These are phyloP conservation scores for Aspergillus ochraceoroseus DNA, from an alignment of 2,329 filamentous ascomycete genomes.

Conservation along the genomic window DNA sequence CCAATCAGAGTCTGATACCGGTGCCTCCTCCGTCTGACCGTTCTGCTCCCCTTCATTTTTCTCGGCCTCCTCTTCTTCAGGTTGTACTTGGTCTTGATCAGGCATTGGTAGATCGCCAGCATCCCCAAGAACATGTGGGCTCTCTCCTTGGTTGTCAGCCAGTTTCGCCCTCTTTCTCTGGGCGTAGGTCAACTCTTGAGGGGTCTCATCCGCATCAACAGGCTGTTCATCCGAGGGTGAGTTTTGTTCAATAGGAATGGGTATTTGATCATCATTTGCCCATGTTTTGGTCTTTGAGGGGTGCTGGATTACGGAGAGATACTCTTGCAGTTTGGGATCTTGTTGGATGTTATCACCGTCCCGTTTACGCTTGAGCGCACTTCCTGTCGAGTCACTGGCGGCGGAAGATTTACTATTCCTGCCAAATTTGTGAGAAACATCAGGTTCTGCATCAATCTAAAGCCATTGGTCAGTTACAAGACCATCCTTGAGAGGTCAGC, in stretches of 20 bases:
- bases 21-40: slow-evolving; percentile 30
- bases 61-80: slow-evolving; percentile 24
- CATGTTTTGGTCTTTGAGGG: slow-evolving; percentile 61
- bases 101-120: slow-evolving; percentile 3
- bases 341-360: slow-evolving; percentile 56
- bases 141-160: slow-evolving; percentile 60
- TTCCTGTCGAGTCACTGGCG: slow-evolving; percentile 22
- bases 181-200: slow-evolving; percentile 38
- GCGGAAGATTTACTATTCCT: slow-evolving; percentile 24
- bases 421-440: slow-evolving; percentile 19
- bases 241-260: slow-evolving; percentile 24
- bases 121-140: slow-evolving; percentile 3
- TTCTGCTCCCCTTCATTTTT: slow-evolving; percentile 21
- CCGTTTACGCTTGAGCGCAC: slow-evolving; percentile 41
- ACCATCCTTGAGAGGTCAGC: slow-evolving; percentile 39
- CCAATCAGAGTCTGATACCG: slow-evolving; percentile 77
- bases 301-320: slow-evolving; percentile 73
- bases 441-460: slow-evolving; percentile 40
- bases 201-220: slow-evolving; percentile 18
- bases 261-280: slow-evolving; percentile 51
- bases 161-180: slow-evolving; percentile 41
- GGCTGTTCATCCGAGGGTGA: slow-evolving; percentile 21
- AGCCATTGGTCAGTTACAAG: slow-evolving; percentile 38
- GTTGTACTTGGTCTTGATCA: slow-evolving; percentile 5
- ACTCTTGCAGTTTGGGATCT: slow-evolving; percentile 81